Conservation (phyloP, 805 yeast species). For the Teunomyces stri region DNA sequence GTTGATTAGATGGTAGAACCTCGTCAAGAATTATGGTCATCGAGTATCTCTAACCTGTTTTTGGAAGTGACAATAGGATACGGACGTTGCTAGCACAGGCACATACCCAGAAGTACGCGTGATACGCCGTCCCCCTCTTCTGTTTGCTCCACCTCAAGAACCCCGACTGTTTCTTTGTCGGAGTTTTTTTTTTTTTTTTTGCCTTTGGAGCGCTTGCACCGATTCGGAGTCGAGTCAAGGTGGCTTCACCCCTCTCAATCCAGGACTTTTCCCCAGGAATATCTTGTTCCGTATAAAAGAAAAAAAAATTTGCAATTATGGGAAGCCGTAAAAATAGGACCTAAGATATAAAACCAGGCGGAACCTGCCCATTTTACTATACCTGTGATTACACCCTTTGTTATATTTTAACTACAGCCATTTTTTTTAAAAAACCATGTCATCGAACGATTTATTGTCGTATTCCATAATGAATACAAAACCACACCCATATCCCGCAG, state of each 20-base stretch:
- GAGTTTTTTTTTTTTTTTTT: neutral
- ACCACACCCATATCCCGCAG: constrained; percentile 1
- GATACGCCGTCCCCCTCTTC: neutral
- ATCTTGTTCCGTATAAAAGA: constrained; percentile 3
- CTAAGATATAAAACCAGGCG: constrained; percentile 3
- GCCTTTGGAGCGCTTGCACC: neutral
- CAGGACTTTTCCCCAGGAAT: constrained; percentile 4
- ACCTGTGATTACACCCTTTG: neutral
- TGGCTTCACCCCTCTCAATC: constrained; percentile 1
- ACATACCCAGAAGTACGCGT: too few relatives aligned
- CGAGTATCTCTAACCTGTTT: neutral
- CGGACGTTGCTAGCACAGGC: too few relatives aligned
- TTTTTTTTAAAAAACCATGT: constrained; percentile 12
- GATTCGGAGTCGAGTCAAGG: constrained; percentile 4
- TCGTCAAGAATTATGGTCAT: neutral
- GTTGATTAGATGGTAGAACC: too few relatives aligned
- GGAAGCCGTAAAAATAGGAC: neutral
- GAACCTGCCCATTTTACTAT: neutral
- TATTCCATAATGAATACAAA: constrained; percentile 37
- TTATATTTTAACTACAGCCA: neutral
- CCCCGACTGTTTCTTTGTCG: neutral
- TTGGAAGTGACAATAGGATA: too few relatives aligned
- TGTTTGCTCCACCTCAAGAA: neutral
- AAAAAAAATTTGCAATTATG: constrained; percentile 5
- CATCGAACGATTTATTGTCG: constrained; percentile 34